phyloP scores from a whole-genome alignment of 306 rosid species.

The Canavalia gladiata region DNA sequence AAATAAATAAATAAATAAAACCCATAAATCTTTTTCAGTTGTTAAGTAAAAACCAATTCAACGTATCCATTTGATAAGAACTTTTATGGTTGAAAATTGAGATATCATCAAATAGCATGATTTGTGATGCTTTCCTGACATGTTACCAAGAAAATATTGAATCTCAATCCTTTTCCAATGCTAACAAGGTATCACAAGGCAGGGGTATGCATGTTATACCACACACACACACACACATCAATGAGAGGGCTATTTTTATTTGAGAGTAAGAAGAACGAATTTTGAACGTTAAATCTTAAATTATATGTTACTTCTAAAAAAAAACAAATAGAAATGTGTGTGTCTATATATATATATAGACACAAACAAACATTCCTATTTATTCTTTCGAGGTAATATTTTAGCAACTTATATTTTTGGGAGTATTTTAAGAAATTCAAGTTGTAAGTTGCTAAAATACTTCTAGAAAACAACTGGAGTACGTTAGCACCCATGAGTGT shows the following conservation, averaged over 20 bases:
- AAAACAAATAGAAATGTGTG: too few species aligned
- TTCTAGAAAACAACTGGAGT: neutral
- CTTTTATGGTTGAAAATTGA: constrained; percentile 34
- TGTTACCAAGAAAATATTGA: constrained; percentile 43
- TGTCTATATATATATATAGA: too few species aligned
- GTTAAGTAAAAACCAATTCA: constrained; percentile 33
- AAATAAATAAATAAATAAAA: neutral
- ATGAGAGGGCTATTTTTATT: neutral
- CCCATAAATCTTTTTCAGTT: neutral
- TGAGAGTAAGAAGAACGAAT: neutral
- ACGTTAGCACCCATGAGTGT: neutral
- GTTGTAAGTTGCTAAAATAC: neutral
- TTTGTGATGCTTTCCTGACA: constrained; percentile 37
- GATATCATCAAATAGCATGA: constrained; percentile 38
- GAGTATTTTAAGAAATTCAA: neutral
- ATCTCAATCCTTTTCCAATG: constrained; percentile 50
- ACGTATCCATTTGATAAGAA: constrained; percentile 21
- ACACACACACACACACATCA: neutral
- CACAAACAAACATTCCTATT: too few species aligned
- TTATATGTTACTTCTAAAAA: too few species aligned
- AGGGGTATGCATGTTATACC: constrained; percentile 28
- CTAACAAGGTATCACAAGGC: constrained; percentile 43
- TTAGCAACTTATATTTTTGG: too few species aligned
- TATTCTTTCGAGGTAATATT: too few species aligned
- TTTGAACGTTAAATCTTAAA: too few species aligned